phyloP scores from a whole-genome alignment of 345 rosid genomes.

The Boechera stricta region DNA sequence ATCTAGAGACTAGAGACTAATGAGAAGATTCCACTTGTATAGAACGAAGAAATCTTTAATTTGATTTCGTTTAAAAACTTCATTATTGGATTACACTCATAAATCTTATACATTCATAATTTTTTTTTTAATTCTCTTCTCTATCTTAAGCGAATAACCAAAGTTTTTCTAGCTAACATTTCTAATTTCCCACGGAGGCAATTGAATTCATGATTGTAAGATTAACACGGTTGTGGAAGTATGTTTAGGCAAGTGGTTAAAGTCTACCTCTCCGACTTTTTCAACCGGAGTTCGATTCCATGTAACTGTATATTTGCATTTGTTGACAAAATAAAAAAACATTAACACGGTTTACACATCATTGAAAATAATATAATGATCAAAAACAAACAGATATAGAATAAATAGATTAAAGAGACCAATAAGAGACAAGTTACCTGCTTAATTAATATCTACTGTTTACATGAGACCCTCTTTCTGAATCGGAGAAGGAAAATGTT shows the following conservation, averaged over 20 bases:
- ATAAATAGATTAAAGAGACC: neutral
- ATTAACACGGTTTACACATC: neutral
- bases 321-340: too few relatives aligned
- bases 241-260: too few relatives aligned
- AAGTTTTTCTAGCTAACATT: neutral
- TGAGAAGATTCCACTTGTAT: too few relatives aligned
- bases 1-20: neutral
- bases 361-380: neutral
- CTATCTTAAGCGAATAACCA: neutral
- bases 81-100: neutral
- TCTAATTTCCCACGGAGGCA: neutral
- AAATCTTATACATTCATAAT: neutral
- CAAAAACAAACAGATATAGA: neutral
- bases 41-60: neutral
- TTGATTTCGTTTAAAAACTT: neutral
- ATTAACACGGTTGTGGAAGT: neutral
- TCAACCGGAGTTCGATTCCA: too few relatives aligned
- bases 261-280: too few relatives aligned
- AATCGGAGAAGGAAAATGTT: neutral
- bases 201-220: neutral
- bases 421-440: conserved; percentile 11
- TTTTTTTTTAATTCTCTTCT: too few relatives aligned
- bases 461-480: neutral
- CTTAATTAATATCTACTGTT: neutral
- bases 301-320: too few relatives aligned